A percentile compares a stretch with the other conserved stretches of the same genome.
These are phyloP conservation scores for Yarrowia hollandica DNA, from an alignment of 805 yeast species.

Conservation along the genomic window DNA sequence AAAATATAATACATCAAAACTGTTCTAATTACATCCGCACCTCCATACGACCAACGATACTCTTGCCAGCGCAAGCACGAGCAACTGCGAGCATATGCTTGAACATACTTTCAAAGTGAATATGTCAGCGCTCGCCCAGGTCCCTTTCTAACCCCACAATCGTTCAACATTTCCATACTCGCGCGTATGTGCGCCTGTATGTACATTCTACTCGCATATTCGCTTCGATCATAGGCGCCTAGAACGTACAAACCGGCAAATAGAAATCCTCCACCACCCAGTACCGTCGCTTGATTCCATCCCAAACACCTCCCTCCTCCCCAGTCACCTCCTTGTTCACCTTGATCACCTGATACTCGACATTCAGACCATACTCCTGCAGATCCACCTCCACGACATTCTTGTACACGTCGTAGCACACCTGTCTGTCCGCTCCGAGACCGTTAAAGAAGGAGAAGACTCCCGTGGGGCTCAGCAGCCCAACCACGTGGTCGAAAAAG, in stretches of 20 bases:
- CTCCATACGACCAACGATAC: no score
- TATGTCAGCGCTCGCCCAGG: no score
- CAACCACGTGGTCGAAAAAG: slow-evolving; percentile 77
- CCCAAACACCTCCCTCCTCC: slow-evolving; percentile 42
- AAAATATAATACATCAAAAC: no score
- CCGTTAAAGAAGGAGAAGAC: slow-evolving; percentile 92
- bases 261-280: slow-evolving; percentile 41
- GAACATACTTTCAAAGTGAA: no score
- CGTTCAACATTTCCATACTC: no score
- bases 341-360: slow-evolving; percentile 49
- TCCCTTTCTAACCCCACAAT: no score
- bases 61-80: no score
- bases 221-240: no score
- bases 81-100: no score
- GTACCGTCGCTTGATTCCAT: slow-evolving; percentile 40
- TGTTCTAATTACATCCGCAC: no score
- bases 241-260: slow-evolving; percentile 37
- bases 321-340: slow-evolving; percentile 38
- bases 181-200: no score
- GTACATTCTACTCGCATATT: no score
- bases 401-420: slow-evolving; percentile 81
- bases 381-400: slow-evolving; percentile 79
- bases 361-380: slow-evolving; percentile 70
- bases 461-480: slow-evolving; percentile 78
- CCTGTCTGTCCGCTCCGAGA: slow-evolving; percentile 73